Conservation (phyloP, 768 basidiomycete species). For the Boletus sensibilis region DNA sequence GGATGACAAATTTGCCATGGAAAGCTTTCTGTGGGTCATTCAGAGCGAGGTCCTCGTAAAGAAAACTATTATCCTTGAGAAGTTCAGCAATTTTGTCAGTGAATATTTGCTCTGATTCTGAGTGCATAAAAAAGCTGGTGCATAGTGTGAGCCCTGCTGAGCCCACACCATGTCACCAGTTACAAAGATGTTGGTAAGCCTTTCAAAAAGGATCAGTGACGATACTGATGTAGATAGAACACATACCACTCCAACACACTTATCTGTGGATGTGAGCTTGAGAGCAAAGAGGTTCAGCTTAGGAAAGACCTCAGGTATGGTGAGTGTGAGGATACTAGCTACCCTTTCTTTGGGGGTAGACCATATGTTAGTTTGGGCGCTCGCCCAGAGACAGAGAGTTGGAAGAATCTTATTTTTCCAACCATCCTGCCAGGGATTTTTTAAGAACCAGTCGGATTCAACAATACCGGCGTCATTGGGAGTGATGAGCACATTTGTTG, state of each 20-base stretch:
- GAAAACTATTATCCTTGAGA: background rate
- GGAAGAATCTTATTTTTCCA: no score
- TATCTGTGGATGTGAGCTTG: background rate
- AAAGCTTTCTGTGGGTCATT: background rate
- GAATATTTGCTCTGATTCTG: background rate
- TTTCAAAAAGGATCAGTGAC: background rate
- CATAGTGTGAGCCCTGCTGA: background rate
- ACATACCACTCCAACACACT: background rate
- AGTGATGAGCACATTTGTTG: no score
- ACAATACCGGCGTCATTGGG: no score
- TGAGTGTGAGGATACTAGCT: no score
- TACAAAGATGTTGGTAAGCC: background rate
- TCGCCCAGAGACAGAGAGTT: no score
- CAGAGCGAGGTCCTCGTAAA: background rate
- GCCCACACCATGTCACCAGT: background rate
- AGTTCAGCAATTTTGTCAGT: background rate
- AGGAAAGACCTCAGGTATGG: no score
- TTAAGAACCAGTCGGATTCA: no score
- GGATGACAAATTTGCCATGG: background rate
- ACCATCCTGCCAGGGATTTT: no score
- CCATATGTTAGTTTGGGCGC: no score
- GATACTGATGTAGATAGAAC: background rate
- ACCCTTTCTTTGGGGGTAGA: no score
- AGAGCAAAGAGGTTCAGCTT: no score
- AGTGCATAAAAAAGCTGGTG: background rate